Evolutionary conservation across 2,329 filamentous ascomycete genomes (phyloP).

Genomic region (Zymoseptoria pseudotritici): DNA sequence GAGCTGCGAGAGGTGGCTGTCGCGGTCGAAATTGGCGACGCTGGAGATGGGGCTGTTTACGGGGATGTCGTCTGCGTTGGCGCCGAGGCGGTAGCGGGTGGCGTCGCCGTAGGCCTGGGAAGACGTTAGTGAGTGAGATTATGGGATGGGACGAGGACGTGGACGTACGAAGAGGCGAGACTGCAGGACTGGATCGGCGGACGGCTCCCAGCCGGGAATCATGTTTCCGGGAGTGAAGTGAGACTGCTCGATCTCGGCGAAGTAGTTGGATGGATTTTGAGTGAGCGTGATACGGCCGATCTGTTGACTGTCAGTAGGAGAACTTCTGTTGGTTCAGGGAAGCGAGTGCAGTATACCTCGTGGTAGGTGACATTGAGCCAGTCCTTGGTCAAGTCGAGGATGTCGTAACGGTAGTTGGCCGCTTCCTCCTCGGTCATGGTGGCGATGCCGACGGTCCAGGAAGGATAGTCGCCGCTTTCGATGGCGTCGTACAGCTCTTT

Average conservation of each 20-base stretch:
- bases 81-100: slow-evolving; percentile 46
- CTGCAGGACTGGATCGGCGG: slow-evolving; percentile 43
- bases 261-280: slow-evolving; percentile 49
- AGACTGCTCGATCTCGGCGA: slow-evolving; percentile 45
- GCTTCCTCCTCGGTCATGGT: slow-evolving; percentile 42
- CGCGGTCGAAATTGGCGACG: slow-evolving; percentile 25
- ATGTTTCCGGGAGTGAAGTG: slow-evolving; percentile 47
- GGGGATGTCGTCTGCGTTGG: slow-evolving; percentile 47
- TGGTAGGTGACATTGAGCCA: slow-evolving; percentile 44
- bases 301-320: slow-evolving; percentile 31
- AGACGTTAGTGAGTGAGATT: neutral
- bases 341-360: slow-evolving; percentile 15
- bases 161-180: slow-evolving; percentile 39
- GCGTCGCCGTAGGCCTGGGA: slow-evolving; percentile 34
- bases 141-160: neutral
- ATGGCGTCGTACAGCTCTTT: slow-evolving; percentile 40
- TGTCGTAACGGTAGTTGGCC: slow-evolving; percentile 45
- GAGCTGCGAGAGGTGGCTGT: slow-evolving; percentile 20
- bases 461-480: slow-evolving; percentile 35
- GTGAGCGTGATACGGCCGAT: slow-evolving; percentile 46
- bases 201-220: slow-evolving; percentile 46
- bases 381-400: slow-evolving; percentile 49
- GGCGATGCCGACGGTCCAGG: slow-evolving; percentile 41
- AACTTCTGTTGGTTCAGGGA: neutral
- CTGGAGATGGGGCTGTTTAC: slow-evolving; percentile 39